Evolutionary conservation across 2,329 filamentous ascomycete genomes (phyloP), one percentile per base, ranked within the genome.

Genomic region (Claviceps africana): DNA sequence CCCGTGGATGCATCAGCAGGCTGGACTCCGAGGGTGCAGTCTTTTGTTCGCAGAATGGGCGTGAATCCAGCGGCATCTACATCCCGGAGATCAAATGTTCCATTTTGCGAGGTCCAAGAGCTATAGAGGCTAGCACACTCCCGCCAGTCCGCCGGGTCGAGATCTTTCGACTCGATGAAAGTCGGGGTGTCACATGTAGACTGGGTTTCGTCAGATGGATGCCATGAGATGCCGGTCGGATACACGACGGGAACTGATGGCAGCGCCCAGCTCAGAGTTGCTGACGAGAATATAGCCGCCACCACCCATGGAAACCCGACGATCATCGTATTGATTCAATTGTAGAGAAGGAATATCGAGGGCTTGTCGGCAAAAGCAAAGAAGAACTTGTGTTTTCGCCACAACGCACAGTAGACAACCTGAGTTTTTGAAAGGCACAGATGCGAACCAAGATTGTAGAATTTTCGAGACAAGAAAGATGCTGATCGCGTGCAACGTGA

Each of bases 41-140:
- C 59, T n/a, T 53, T 57, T 4, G 56, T 56, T 35, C 57, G 58
- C 47, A 65, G 53, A 21, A 65, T 51, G 30, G 61, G 56, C 44
- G 62, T 55, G 22, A 57, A 59, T 3, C 50, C 54, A 5, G 21
- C 45, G 28, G 45, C 54, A 28, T 58, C 56, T 28, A 52, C 53
- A n/a, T 49, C 37, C 19, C 51, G 53, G 49, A 67, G 50, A 48
- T 47, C 52, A 45, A 67, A 67, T 15, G 60, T 64, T n/a, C 65
- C 65, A 42, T 64, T 67, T 39, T 56, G 52, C 13, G 54, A 54
- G 3, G 57, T 56, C 59, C 64, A 66, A 2, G 55, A 53, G 48
- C 62, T 65, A 52, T 61, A 62, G 2, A 67, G 59, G 4, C 63
- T 59, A 21, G 63, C 63, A 39, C 65, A 67, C 49, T 61, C 57